phyloP scores from a whole-genome alignment of 129 eudicot genomes.

The Silybum marianum region DNA sequence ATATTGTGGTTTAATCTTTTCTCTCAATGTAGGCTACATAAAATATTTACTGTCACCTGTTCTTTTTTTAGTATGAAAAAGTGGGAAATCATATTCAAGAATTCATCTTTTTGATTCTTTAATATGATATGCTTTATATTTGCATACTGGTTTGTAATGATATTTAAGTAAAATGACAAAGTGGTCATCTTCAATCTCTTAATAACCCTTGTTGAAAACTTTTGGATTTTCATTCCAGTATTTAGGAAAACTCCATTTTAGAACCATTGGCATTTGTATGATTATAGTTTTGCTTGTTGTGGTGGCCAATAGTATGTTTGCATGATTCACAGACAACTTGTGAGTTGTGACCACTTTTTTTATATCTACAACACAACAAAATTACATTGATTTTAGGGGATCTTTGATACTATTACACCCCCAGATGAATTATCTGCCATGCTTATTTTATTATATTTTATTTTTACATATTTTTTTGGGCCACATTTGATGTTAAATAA shows the following conservation, averaged over 20 bases:
- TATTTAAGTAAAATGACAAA: conserved; percentile 3
- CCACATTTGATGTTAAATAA: neutral
- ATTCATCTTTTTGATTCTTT: neutral
- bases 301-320: neutral
- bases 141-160: neutral
- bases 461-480: neutral
- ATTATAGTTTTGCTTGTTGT: too few relatives aligned
- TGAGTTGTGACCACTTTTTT: neutral
- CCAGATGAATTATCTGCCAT: neutral
- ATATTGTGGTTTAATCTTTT: neutral
- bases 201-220: neutral
- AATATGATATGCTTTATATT: neutral
- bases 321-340: neutral
- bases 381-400: neutral
- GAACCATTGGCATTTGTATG: neutral
- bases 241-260: neutral
- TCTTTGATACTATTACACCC: neutral
- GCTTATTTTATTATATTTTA: neutral
- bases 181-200: conserved; percentile 10
- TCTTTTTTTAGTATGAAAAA: neutral
- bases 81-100: conserved; percentile 9
- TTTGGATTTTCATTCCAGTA: neutral
- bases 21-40: conserved; percentile 12
- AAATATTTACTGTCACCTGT: conserved; percentile 10
- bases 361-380: neutral